Evolutionary conservation across 225 moss, liverwort and hornwort species (phyloP).

Genomic region (Bryum argenteum): DNA sequence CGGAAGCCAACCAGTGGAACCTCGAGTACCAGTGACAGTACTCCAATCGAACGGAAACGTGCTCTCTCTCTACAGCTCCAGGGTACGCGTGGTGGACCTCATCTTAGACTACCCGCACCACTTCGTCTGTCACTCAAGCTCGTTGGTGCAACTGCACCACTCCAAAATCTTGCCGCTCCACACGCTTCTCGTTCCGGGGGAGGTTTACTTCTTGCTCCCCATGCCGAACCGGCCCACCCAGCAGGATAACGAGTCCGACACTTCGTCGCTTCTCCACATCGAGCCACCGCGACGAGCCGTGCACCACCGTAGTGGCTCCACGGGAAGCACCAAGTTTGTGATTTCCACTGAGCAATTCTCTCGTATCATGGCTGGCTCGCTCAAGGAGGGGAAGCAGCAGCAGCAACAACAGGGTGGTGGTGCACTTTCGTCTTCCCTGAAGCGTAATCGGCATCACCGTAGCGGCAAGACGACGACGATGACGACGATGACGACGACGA

Average conservation of each 20-base stretch:
- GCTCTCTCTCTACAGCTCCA: conserved; percentile 46
- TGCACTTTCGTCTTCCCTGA: neutral
- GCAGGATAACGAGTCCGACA: conserved; percentile 28
- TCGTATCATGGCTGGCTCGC: conserved; percentile 64
- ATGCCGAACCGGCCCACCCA: conserved; percentile 35
- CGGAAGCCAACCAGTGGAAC: conserved; percentile 33
- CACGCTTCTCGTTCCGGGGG: conserved; percentile 59
- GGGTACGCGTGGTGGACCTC: conserved; percentile 75
- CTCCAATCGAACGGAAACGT: conserved; percentile 76
- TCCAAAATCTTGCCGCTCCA: conserved; percentile 72
- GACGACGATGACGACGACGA: conserved; percentile 9
- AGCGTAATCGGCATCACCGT: conserved; percentile 17
- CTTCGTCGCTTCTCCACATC: conserved; percentile 38
- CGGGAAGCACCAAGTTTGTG: conserved; percentile 83
- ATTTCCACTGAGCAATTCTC: conserved; percentile 88
- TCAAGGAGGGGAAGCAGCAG: conserved; percentile 47
- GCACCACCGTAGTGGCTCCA: conserved; percentile 14
- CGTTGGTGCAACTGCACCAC: conserved; percentile 70
- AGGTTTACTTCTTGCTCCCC: conserved; percentile 88
- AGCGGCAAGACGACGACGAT: neutral
- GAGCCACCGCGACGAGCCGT: conserved; percentile 29
- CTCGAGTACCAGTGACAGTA: conserved; percentile 54
- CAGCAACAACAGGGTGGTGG: no score
- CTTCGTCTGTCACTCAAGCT: conserved; percentile 90
- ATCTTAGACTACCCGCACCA: conserved; percentile 68